A percentile compares a stretch with the other conserved stretches of the same genome.
Conservation (phyloP, 2,329 filamentous ascomycete genomes). For the Pseudonectria buxi region DNA sequence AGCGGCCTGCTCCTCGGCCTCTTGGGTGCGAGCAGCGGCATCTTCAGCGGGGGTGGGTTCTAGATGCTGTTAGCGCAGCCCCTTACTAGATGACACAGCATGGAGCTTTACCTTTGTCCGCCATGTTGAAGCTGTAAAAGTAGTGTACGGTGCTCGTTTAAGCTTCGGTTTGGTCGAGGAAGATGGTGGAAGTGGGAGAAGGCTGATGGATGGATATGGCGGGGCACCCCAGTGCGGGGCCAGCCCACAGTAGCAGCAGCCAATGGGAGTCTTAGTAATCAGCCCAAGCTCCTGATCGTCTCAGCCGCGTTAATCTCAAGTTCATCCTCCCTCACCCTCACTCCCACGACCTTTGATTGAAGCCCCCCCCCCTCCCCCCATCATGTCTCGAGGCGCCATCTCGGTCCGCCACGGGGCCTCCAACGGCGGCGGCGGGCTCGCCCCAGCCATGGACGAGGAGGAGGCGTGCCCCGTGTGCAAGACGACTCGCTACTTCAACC, state of each 20-base stretch:
- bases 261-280: constrained; percentile 12
- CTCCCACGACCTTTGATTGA: neutral
- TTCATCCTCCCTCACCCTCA: constrained; percentile 4
- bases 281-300: constrained; percentile 4
- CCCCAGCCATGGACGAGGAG: constrained; percentile 27
- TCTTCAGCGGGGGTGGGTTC: constrained; percentile 50
- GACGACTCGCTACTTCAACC: constrained; percentile 90
- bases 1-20: constrained; percentile 79
- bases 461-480: constrained; percentile 98
- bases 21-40: constrained; percentile 58
- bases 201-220: constrained; percentile 22
- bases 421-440: constrained; percentile 4
- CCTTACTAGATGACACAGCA: neutral
- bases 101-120: constrained; percentile 31
- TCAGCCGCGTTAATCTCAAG: constrained; percentile 21
- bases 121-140: constrained; percentile 25
- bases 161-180: neutral
- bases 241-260: constrained; percentile 2
- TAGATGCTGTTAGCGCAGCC: constrained; percentile 18
- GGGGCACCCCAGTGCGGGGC: constrained; percentile 12
- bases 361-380: neutral
- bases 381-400: constrained; percentile 25
- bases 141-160: neutral
- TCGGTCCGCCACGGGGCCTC: constrained; percentile 23
- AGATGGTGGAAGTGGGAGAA: constrained; percentile 14